phyloP scores from a whole-genome alignment of 306 rosid genomes.

The Cicer pinnatifidum region DNA sequence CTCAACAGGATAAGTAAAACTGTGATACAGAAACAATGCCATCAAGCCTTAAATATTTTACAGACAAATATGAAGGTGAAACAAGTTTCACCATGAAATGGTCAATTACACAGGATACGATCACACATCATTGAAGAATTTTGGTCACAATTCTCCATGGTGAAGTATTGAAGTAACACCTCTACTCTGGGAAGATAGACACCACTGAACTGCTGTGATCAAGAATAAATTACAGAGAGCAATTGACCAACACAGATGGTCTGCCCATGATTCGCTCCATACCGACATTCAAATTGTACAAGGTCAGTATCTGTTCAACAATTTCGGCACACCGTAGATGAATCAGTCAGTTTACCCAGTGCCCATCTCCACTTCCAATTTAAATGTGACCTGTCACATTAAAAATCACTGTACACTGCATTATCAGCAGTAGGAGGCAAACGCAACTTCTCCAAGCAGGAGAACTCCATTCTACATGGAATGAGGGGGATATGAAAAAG shows the following conservation, averaged over 20 bases:
- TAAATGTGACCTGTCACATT: constrained; percentile 39
- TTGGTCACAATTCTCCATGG: constrained; percentile 48
- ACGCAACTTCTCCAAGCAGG: constrained; percentile 47
- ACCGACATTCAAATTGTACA: constrained; percentile 36
- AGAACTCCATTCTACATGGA: constrained; percentile 50
- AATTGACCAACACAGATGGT: constrained; percentile 11
- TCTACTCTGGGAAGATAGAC: constrained; percentile 43
- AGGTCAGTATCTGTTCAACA: constrained; percentile 30
- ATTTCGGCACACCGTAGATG: constrained; percentile 34
- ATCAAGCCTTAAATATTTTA: constrained; percentile 35
- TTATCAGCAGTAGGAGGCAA: constrained; percentile 46
- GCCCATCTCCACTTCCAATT: constrained; percentile 46
- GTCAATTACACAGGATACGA: constrained; percentile 57
- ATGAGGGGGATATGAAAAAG: constrained; percentile 37
- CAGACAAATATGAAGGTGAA: constrained; percentile 39
- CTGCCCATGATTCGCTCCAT: constrained; percentile 28
- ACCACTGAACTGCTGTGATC: constrained; percentile 47
- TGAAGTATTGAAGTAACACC: constrained; percentile 49
- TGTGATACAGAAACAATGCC: constrained; percentile 41
- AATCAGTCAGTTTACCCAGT: constrained; percentile 34
- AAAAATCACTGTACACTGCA: constrained; percentile 56
- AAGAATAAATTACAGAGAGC: constrained; percentile 29
- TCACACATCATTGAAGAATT: constrained; percentile 48
- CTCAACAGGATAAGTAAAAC: constrained; percentile 14
- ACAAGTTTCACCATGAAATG: constrained; percentile 50